A percentile compares a stretch with the other conserved stretches of the same genome.
Conservation (phyloP, 805 yeast species). For the Barnettozyma pratensis region DNA sequence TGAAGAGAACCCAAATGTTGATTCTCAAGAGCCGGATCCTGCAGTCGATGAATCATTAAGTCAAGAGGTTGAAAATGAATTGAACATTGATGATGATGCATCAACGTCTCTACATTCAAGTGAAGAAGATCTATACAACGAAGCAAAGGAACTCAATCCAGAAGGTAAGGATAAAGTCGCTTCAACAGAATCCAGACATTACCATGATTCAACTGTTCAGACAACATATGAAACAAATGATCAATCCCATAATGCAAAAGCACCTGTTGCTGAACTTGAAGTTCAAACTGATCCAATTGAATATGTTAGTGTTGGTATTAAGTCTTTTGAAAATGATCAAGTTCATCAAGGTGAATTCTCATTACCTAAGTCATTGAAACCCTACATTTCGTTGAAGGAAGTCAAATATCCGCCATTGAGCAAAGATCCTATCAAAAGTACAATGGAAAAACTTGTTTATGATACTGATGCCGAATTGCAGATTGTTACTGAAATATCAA, state of each 20-base stretch:
- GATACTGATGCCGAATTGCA: constrained; percentile 30
- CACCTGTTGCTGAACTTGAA: not conserved
- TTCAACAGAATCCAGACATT: not conserved
- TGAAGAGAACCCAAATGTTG: not conserved
- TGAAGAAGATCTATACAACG: constrained; percentile 11
- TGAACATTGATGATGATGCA: not conserved
- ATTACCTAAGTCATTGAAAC: constrained; percentile 15
- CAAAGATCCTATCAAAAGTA: constrained; percentile 10
- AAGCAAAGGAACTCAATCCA: constrained; percentile 9
- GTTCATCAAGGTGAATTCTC: constrained; percentile 22
- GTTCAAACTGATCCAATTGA: constrained; percentile 17
- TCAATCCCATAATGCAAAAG: constrained; percentile 1
- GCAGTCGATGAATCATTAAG: not conserved
- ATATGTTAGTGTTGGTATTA: constrained; percentile 2
- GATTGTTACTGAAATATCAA: constrained; percentile 28
- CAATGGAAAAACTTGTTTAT: constrained; percentile 20
- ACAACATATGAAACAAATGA: not conserved
- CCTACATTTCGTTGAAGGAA: constrained; percentile 15
- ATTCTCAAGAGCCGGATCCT: not conserved
- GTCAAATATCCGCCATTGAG: constrained; percentile 22
- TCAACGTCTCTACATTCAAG: constrained; percentile 8
- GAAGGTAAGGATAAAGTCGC: constrained; percentile 8
- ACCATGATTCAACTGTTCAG: not conserved
- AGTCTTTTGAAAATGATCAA: constrained; percentile 31
- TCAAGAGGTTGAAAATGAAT: not conserved